Percentiles rank a stretch among this genome's conserved stretches.
phyloP scores from a whole-genome alignment of 2,329 filamentous ascomycete species.

The Colletotrichum horii region DNA sequence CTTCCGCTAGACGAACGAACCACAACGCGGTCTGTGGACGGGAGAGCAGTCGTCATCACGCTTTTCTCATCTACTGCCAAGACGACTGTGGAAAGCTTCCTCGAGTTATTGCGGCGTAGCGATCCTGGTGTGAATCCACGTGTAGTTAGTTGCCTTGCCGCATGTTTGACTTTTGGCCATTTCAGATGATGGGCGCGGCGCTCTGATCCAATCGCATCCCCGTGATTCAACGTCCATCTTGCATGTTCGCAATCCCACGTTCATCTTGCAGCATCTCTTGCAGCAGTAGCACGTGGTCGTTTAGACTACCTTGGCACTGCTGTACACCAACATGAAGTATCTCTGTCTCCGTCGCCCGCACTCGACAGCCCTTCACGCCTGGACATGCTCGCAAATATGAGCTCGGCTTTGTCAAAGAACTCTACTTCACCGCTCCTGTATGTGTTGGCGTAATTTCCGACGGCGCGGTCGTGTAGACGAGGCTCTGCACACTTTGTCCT shows the following conservation, averaged over 20 bases:
- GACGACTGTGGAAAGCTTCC: not conserved
- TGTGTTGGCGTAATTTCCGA: no score
- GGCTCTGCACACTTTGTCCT: no score
- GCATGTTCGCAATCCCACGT: not conserved
- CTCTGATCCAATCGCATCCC: not conserved
- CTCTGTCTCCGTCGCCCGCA: no score
- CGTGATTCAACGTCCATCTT: not conserved
- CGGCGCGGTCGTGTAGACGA: no score
- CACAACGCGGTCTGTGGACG: not conserved
- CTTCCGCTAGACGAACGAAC: not conserved
- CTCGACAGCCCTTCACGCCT: no score
- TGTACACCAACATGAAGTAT: no score
- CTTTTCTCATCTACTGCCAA: not conserved
- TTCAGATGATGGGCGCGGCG: not conserved
- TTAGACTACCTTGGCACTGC: no score
- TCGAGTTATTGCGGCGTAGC: not conserved
- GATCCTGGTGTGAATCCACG: not conserved
- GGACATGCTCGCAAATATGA: no score
- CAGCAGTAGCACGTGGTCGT: not conserved
- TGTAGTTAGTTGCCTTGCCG: not conserved
- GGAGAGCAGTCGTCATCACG: not conserved
- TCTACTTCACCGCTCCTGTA: no score
- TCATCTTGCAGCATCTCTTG: not conserved
- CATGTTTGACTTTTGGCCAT: not conserved
- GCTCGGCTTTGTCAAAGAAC: no score